A percentile compares a stretch with the other conserved stretches of the same genome.
phyloP scores from a whole-genome alignment of 2,329 filamentous ascomycete species.

The Calonectria henricotiae region DNA sequence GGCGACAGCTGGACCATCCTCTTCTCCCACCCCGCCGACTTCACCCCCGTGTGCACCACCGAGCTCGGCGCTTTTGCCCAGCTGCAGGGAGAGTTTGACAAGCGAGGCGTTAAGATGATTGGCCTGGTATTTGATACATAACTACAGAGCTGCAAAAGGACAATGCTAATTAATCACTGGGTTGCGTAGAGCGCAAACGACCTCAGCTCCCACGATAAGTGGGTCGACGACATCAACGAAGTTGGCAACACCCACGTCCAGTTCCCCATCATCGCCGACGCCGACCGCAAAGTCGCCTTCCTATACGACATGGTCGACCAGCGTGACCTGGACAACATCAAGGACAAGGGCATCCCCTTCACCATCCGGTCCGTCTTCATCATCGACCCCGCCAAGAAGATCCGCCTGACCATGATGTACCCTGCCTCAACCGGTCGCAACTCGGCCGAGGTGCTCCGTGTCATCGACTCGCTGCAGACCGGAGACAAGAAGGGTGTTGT shows the following conservation, averaged over 20 bases:
- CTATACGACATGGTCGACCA: constrained; percentile 89
- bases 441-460: constrained; percentile 83
- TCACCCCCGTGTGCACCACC: constrained; percentile 95
- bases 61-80: constrained; percentile 95
- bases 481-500: constrained; percentile 91
- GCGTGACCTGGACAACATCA: constrained; percentile 86
- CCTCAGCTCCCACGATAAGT: constrained; percentile 85
- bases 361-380: constrained; percentile 96
- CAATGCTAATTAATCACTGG: background rate
- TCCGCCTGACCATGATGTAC: constrained; percentile 93
- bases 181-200: constrained; percentile 77
- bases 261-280: constrained; percentile 89
- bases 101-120: constrained; percentile 91
- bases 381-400: constrained; percentile 94
- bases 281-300: constrained; percentile 82
- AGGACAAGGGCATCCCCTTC: constrained; percentile 88
- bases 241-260: constrained; percentile 79
- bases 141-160: background rate
- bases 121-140: constrained; percentile 73
- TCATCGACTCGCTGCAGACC: constrained; percentile 84
- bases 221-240: constrained; percentile 92
- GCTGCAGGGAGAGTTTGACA: constrained; percentile 88
- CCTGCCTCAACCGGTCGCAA: constrained; percentile 92
- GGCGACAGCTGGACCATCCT: constrained; percentile 85
- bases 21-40: constrained; percentile 91